Percentiles rank a stretch among this genome's conserved stretches.
These are phyloP conservation scores for Paraleonurus japonicus DNA, from an alignment of 257 asterid species.

Conservation along the genomic window DNA sequence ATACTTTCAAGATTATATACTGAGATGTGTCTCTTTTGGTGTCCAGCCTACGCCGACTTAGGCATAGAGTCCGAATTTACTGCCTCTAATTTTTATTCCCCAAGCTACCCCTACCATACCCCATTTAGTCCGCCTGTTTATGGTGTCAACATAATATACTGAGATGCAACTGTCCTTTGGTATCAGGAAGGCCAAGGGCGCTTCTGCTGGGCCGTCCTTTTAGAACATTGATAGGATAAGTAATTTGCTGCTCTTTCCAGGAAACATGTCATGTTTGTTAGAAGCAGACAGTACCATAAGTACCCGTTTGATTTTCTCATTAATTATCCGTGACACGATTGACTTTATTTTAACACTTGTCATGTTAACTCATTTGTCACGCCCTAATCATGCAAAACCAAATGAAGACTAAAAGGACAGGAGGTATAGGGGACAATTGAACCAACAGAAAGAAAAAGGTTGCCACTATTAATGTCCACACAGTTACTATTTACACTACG, in stretches of 20 bases:
- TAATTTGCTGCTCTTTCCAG: not conserved
- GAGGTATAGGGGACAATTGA: not conserved
- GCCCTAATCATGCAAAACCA: no score
- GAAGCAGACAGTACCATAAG: not conserved
- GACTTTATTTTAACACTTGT: no score
- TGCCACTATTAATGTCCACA: not conserved
- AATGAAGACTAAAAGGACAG: no score
- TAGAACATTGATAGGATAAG: not conserved
- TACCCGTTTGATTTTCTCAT: no score
- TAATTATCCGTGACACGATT: no score
- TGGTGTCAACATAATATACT: not conserved
- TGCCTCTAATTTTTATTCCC: not conserved
- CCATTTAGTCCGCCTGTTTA: not conserved
- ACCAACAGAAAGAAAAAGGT: not conserved
- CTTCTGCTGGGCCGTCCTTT: not conserved
- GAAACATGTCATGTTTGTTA: constrained; percentile 12
- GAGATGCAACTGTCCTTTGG: not conserved
- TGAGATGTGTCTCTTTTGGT: not conserved
- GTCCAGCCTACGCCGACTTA: not conserved
- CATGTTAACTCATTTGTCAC: no score
- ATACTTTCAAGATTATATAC: not conserved
- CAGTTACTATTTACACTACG: not conserved
- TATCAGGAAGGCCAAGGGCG: not conserved
- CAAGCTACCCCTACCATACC: not conserved
- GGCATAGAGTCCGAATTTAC: not conserved